phyloP scores from a whole-genome alignment of 345 rosid species.

The Arabis alpina region DNA sequence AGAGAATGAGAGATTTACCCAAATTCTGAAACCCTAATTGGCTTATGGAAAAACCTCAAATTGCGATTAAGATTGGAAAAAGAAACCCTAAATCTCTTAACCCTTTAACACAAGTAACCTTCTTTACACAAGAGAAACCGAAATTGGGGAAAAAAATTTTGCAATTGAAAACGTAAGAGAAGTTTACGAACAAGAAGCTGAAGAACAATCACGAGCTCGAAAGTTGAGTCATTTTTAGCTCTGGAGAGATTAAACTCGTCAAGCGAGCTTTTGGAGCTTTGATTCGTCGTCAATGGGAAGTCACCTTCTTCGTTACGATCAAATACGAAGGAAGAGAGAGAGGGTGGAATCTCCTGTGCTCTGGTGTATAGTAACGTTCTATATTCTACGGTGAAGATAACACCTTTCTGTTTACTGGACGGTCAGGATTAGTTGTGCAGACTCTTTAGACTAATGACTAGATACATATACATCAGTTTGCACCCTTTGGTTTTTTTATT shows the following conservation, averaged over 20 bases:
- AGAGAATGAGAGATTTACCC: slow-evolving; percentile 9
- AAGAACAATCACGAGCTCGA: slow-evolving; percentile 1
- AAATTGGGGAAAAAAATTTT: neutral
- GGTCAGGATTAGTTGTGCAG: neutral
- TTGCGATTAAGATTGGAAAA: neutral
- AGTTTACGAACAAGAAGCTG: too few species aligned
- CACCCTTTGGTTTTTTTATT: too few species aligned
- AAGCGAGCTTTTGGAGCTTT: slow-evolving; percentile 17
- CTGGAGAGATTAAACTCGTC: slow-evolving; percentile 11
- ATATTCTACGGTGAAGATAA: neutral
- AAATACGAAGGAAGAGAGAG: neutral
- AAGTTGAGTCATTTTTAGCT: slow-evolving; percentile 6
- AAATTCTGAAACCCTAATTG: slow-evolving; percentile 31
- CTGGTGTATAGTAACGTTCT: neutral
- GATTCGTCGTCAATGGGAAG: slow-evolving; percentile 17
- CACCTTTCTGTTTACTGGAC: slow-evolving; percentile 5
- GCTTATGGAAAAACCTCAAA: slow-evolving; percentile 18
- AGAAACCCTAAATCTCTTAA: slow-evolving; percentile 17
- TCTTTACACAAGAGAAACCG: neutral
- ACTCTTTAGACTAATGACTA: too few species aligned
- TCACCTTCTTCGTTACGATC: slow-evolving; percentile 20
- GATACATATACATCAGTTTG: too few species aligned
- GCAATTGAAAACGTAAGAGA: neutral
- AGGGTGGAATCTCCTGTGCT: neutral
- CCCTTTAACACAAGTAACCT: neutral